Conservation (phyloP, 2,329 filamentous ascomycete species). For the Fusarium longipes region DNA sequence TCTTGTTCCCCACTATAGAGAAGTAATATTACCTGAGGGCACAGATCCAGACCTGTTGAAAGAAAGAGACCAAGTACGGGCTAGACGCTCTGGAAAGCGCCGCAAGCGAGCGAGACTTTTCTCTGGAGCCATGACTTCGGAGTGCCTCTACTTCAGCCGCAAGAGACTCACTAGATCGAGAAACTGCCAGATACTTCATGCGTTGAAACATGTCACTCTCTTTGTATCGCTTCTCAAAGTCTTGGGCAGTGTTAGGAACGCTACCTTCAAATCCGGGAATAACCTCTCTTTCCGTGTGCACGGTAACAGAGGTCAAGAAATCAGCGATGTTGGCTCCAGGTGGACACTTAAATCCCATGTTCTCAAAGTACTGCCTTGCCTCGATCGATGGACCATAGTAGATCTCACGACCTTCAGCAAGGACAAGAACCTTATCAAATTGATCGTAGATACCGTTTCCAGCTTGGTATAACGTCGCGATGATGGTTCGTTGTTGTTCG, state of each 20-base stretch:
- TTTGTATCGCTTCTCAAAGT: not conserved
- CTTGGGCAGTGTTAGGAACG: not conserved
- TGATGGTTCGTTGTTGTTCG: not conserved
- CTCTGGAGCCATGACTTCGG: rapidly evolving
- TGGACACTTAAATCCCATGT: not conserved
- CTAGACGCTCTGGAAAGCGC: not conserved
- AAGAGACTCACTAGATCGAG: not conserved
- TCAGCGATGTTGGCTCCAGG: not conserved
- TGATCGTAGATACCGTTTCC: not conserved
- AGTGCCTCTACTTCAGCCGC: not conserved
- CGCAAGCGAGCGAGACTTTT: not conserved
- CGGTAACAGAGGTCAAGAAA: not conserved
- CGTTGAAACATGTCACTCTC: not conserved
- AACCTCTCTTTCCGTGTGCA: not conserved
- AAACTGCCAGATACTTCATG: not conserved
- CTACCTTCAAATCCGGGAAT: not conserved
- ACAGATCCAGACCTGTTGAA: not conserved
- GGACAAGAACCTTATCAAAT: not conserved
- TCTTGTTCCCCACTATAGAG: rapidly evolving
- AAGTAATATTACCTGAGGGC: not conserved
- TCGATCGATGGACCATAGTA: not conserved
- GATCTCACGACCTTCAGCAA: not conserved
- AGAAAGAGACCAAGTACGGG: not conserved
- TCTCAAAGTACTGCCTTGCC: not conserved
- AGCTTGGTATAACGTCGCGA: not conserved